These are phyloP conservation scores for Dioscorea zingiberensis DNA, from an alignment of 106 monocot genomes.

Conservation along the genomic window DNA sequence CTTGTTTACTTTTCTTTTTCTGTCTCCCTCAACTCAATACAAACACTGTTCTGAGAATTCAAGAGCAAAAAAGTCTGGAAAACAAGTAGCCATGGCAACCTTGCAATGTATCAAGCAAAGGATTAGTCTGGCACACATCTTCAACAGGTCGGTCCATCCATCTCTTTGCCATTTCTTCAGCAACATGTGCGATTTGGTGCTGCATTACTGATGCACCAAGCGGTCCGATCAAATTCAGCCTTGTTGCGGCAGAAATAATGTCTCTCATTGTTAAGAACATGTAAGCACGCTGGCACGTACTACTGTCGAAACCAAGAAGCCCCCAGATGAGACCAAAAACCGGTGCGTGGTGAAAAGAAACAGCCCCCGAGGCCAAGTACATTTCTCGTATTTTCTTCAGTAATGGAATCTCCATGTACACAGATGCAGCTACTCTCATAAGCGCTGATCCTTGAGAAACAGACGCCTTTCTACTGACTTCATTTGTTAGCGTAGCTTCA, in stretches of 20 bases:
- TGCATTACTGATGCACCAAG: constrained; percentile 80
- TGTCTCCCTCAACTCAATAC: too few relatives aligned
- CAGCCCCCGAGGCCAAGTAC: constrained; percentile 24
- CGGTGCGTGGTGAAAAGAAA: constrained; percentile 76
- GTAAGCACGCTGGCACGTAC: constrained; percentile 63
- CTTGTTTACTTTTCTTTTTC: too few relatives aligned
- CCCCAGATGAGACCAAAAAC: constrained; percentile 82
- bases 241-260: constrained; percentile 75
- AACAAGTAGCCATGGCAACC: constrained; percentile 84
- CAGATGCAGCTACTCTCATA: constrained; percentile 72
- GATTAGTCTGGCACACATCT: constrained; percentile 74
- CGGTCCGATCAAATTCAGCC: constrained; percentile 84
- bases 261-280: constrained; percentile 86
- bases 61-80: constrained; percentile 88
- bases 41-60: background rate
- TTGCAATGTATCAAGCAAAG: constrained; percentile 75
- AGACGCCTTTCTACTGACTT: constrained; percentile 81
- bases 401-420: constrained; percentile 46
- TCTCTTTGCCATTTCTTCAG: constrained; percentile 54
- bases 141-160: constrained; percentile 71
- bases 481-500: constrained; percentile 83
- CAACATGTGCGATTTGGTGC: constrained; percentile 52
- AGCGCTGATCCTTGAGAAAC: constrained; percentile 83
- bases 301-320: constrained; percentile 57
- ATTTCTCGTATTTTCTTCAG: constrained; percentile 50